These are phyloP conservation scores for Salix brachista DNA, from an alignment of 345 rosid genomes.

Conservation along the genomic window DNA sequence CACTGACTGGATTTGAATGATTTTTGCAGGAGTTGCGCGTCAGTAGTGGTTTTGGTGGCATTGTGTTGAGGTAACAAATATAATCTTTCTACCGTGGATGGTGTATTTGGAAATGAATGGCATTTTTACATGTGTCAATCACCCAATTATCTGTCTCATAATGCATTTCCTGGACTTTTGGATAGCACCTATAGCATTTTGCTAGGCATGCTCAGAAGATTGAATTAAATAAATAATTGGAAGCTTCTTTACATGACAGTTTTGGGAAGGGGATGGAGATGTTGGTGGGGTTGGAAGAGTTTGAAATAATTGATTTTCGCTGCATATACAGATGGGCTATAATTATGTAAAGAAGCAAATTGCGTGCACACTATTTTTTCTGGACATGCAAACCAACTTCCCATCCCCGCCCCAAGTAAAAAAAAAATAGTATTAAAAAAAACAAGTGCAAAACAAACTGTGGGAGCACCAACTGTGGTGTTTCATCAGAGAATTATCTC, in stretches of 20 bases:
- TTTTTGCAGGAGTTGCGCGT: constrained; percentile 80
- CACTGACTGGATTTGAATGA: constrained; percentile 1
- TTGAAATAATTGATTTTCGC: not conserved
- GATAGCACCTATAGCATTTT: not conserved
- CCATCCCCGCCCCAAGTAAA: too few relatives aligned
- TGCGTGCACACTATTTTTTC: not conserved
- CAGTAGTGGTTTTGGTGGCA: constrained; percentile 74
- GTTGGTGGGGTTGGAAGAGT: not conserved
- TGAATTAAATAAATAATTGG: not conserved
- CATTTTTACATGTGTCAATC: not conserved
- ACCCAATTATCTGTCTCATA: not conserved
- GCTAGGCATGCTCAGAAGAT: not conserved
- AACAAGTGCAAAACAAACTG: not conserved
- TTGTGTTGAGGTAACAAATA: constrained; percentile 69
- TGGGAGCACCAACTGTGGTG: not conserved
- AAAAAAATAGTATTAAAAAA: not conserved
- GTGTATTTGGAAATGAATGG: too few relatives aligned
- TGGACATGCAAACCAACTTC: not conserved
- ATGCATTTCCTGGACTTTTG: not conserved
- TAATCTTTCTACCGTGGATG: not conserved
- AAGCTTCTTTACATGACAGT: not conserved
- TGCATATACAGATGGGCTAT: not conserved
- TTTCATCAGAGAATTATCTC: not conserved
- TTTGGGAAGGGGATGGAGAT: not conserved
- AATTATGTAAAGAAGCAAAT: not conserved